Evolutionary conservation across 1,284 basidiomycete genomes (phyloP), one percentile per base, ranked within the genome.

Genomic region (Austropuccinia psidii): DNA sequence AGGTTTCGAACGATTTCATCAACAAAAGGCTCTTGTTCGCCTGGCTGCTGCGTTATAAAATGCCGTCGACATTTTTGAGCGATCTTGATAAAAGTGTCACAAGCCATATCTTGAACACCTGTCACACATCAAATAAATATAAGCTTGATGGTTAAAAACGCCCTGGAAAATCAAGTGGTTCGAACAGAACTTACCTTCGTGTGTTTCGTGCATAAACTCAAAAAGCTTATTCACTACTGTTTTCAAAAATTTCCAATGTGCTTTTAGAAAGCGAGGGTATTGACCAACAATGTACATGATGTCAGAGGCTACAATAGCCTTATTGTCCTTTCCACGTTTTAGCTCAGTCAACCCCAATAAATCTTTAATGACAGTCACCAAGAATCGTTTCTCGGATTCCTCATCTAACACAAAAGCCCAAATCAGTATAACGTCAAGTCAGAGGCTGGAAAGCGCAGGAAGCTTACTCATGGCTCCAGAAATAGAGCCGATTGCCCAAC

Each of bases 211-310:
- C 94, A 98, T 98, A 81, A 99, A 99, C 82, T 99, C 96, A 82
- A 99, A 99, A 21, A 98, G 85, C 83, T 99, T 99, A 85, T 98
- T 98, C 77, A 98, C 96, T 62, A 99, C 96, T 3, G 96, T 98
- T 85, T 99, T 99, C 81, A 99, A 84, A 87, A 99, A 99, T 84
- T 98, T 98, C 96, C 96, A 99, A 81, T 99, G 96, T 27, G 96
- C 96, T 82, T 98, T 98, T 79, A 99, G 87, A 88, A 98, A 99
- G 39, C 96, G 88, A 64, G 96, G 96, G 80, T 99, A 99, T 83
- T 99, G 96, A 65, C 96, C 96, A 78, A 99, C 96, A 79, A 98
- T 99, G 83, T 99, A 99, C 96, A 99, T 99, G 84, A 99, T 99
- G 81, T 98, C 93, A 49, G 95, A 98, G 1, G 96, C 96, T 75